These are phyloP conservation scores for Aristolochia californica DNA, from an alignment of 164 flowering plant species.

Conservation along the genomic window DNA sequence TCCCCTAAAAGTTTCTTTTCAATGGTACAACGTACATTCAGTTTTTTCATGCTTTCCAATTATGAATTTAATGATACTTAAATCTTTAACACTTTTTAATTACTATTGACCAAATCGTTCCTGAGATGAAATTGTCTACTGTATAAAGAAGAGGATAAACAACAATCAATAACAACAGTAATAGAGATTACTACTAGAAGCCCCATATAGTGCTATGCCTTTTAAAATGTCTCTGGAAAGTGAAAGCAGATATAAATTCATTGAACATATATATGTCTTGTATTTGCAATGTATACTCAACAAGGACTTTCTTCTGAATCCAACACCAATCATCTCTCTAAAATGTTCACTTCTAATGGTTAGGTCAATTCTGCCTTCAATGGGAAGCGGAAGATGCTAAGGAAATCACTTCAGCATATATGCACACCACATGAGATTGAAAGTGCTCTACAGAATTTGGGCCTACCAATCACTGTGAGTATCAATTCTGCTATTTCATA, in stretches of 20 bases:
- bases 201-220: too few relatives aligned
- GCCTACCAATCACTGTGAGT: slow-evolving; percentile 63
- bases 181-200: too few relatives aligned
- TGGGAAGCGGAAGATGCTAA: slow-evolving; percentile 88
- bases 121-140: too few relatives aligned
- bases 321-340: neutral
- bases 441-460: slow-evolving; percentile 44
- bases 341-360: neutral
- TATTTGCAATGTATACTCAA: neutral
- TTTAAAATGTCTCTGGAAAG: too few relatives aligned
- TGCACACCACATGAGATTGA: slow-evolving; percentile 54
- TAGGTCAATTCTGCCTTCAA: slow-evolving; percentile 88
- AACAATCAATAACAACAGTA: too few relatives aligned
- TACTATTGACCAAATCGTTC: neutral
- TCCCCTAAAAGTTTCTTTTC: slow-evolving; percentile 71
- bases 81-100: neutral
- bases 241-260: too few relatives aligned
- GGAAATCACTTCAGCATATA: slow-evolving; percentile 74
- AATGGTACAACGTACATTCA: slow-evolving; percentile 28
- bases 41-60: neutral
- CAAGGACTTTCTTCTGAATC: neutral
- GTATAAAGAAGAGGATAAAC: too few relatives aligned
- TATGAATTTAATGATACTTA: neutral
- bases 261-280: neutral
- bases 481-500: neutral